Evolutionary conservation across 129 eudicot genomes (phyloP).

Genomic region (Heracleum sosnowskyi): DNA sequence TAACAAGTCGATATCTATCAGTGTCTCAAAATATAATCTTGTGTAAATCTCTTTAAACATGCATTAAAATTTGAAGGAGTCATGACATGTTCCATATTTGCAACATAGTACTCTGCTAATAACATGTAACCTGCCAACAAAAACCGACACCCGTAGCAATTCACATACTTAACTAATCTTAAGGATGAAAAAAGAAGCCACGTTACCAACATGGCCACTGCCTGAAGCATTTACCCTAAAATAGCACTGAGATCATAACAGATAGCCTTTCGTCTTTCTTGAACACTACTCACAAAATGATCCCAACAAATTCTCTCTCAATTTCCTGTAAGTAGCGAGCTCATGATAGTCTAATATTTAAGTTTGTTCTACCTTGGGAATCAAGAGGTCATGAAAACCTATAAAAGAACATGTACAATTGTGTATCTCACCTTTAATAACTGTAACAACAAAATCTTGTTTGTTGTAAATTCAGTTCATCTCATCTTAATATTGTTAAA

Average conservation of each 20-base stretch:
- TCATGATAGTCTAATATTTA: not conserved
- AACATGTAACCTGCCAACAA: not conserved
- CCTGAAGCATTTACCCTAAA: not conserved
- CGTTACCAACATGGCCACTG: not conserved
- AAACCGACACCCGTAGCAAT: not conserved
- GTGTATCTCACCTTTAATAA: not conserved
- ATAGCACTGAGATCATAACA: not conserved
- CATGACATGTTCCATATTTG: not conserved
- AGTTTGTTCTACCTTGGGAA: not conserved
- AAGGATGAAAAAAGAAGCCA: not conserved
- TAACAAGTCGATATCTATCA: constrained; percentile 4
- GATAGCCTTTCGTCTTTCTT: not conserved
- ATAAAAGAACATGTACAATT: not conserved
- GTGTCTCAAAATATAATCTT: not conserved
- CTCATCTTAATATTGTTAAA: not conserved
- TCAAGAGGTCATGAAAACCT: not conserved
- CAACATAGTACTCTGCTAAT: not conserved
- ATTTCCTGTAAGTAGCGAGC: not conserved
- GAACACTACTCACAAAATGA: too few species aligned
- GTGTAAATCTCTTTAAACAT: not conserved
- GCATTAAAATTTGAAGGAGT: not conserved
- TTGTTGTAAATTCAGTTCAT: not conserved
- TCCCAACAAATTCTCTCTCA: not conserved
- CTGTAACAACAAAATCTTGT: not conserved
- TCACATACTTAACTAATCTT: not conserved